phyloP scores from a whole-genome alignment of 768 basidiomycete species.

The Leccinum truebloodii region DNA sequence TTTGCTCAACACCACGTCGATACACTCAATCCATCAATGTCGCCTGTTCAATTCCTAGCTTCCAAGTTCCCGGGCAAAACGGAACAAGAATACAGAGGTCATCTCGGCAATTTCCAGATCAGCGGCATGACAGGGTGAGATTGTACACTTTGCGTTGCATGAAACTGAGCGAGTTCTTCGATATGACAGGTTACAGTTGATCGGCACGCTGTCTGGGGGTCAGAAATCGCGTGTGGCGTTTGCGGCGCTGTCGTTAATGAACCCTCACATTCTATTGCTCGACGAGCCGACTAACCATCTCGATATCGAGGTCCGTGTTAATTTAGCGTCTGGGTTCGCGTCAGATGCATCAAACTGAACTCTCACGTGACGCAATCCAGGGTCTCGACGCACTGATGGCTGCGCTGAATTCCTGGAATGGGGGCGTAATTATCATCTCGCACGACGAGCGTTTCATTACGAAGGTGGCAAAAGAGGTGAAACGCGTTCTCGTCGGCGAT shows the following conservation, averaged over 20 bases:
- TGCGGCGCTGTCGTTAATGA: conserved; percentile 79
- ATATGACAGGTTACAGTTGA: conserved; percentile 67
- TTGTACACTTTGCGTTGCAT: conserved; percentile 3
- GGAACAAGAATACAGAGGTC: conserved; percentile 95
- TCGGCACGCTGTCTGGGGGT: conserved; percentile 91
- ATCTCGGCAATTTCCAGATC: conserved; percentile 96
- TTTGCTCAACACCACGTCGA: conserved; percentile 98
- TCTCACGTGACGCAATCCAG: conserved; percentile 37
- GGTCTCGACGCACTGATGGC: conserved; percentile 95
- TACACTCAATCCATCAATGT: conserved; percentile 77
- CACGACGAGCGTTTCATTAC: conserved; percentile 98
- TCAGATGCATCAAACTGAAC: background rate
- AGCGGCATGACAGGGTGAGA: conserved; percentile 89
- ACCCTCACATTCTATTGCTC: conserved; percentile 88
- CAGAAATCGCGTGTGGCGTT: conserved; percentile 97
- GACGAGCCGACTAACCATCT: conserved; percentile 98
- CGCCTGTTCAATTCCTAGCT: conserved; percentile 93
- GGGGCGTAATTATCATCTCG: conserved; percentile 89
- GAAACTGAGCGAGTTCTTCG: background rate
- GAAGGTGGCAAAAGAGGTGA: conserved; percentile 79
- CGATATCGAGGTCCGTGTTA: conserved; percentile 77
- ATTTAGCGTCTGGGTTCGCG: background rate
- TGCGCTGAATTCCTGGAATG: conserved; percentile 79
- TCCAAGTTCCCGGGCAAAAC: conserved; percentile 90
- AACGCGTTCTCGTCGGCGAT: background rate